Base-by-base conservation (phyloP, 352 stramenopile species). In the Phytopythium cucurbitacearum region DNA sequence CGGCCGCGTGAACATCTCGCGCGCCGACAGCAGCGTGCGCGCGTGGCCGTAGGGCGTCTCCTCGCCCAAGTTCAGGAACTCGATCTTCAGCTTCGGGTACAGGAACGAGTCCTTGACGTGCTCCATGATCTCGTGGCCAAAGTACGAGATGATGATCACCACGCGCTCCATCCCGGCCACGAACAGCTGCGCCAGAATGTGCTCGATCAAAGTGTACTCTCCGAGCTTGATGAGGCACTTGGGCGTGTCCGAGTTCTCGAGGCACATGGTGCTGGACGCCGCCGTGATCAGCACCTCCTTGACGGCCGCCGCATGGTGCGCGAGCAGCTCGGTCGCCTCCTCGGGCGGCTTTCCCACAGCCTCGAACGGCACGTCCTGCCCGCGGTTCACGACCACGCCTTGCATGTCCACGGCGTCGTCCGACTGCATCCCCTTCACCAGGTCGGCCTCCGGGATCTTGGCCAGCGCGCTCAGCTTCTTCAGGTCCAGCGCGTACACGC, bases 111-210 rank as follows among this genome's bases (percentile, higher is more conserved):
- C 59, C 55, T 91, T 89, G 7, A 94, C 72, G 42, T 89, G 77
- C 16, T 79, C 76, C 73, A 88, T 89, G 60, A 90, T 91, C 46
- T 91, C 80, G 34, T 85, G 73, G 9, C 78, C 80, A 64, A 80
- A 87, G 51, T 90, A 83, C 57, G 84, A 87, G 36, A 94, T 88
- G 58, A 90, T 89, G 59, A 94, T 81, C 53, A 94, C 84, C 32
- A 94, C 81, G 33, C 81, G 69, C 60, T 88, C 76, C 65, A 94
- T 91, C 13, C 82, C 81, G 0, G 84, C 84, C 11, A 92, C 80
- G 43, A 85, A 90, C 11, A 94, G 62, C 51, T 94, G 84, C 21
- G 82, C 78, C 34, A 94, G 51, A 39, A 89, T 86, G 53, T 94
- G 80, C 61, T 92, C 80, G 7, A 94, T 80, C 11, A 94, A 57